phyloP scores from a whole-genome alignment of 73 alveolate species.

The Symbiodinium pilosum region DNA sequence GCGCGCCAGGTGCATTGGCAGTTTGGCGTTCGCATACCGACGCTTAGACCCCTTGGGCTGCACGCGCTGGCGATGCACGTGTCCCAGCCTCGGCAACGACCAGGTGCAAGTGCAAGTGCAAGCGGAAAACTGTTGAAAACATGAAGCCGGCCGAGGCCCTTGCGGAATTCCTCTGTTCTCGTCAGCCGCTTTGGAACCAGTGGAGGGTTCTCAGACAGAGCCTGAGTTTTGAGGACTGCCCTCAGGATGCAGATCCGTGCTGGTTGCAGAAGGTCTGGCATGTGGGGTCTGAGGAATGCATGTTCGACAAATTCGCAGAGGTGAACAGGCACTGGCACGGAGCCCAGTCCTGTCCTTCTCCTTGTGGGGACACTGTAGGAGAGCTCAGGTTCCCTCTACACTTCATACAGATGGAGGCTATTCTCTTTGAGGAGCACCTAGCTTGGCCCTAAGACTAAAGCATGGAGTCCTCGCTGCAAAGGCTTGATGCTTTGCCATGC shows the following conservation, averaged over 20 bases:
- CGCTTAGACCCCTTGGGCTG: constrained; percentile 48
- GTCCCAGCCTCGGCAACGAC: constrained; percentile 5
- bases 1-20: constrained; percentile 89
- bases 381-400: constrained; percentile 38
- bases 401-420: constrained; percentile 72
- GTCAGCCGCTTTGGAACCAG: constrained; percentile 94
- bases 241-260: not conserved
- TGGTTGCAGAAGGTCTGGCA: not conserved
- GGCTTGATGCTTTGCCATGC: not conserved
- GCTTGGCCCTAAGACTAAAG: not conserved
- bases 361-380: no score
- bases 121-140: not conserved
- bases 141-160: constrained; percentile 9
- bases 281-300: constrained; percentile 57
- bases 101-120: no score
- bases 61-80: constrained; percentile 56
- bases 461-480: not conserved
- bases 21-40: constrained; percentile 47
- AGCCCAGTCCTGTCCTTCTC: not conserved
- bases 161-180: constrained; percentile 19
- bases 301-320: constrained; percentile 46
- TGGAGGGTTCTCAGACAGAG: constrained; percentile 54
- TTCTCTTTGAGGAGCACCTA: constrained; percentile 46
- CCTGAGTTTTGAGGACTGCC: no score
- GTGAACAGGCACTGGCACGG: constrained; percentile 15